Evolutionary conservation across 441 rosid genomes (phyloP).

Genomic region (Omphalea diandra): DNA sequence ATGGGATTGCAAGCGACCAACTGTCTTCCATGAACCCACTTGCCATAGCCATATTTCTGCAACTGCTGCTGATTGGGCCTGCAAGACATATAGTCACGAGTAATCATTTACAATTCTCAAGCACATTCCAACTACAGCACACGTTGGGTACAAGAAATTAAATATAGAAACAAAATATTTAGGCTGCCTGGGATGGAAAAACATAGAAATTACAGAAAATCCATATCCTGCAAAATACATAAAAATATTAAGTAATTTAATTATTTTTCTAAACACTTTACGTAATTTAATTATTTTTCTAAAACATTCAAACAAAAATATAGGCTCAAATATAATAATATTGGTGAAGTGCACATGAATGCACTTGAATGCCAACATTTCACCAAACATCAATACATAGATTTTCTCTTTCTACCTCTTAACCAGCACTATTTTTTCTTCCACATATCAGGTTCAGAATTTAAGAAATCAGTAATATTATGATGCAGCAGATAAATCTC

Average conservation of each 20-base stretch:
- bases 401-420: neutral
- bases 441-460: neutral
- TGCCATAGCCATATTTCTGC: slow-evolving; percentile 96
- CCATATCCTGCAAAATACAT: neutral
- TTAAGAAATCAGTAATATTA: neutral
- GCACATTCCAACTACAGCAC: neutral
- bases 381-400: neutral
- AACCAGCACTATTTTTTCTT: neutral
- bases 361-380: neutral
- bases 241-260: neutral
- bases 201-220: neutral
- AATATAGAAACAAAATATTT: neutral
- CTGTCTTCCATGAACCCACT: slow-evolving; percentile 91
- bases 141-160: neutral
- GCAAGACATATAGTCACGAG: slow-evolving; percentile 23
- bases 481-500: neutral
- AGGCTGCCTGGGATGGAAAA: neutral
- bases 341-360: neutral
- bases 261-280: neutral
- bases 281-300: neutral
- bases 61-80: slow-evolving; percentile 81
- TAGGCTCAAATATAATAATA: neutral
- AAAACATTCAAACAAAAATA: too few species aligned
- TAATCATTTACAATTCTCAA: neutral
- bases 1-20: slow-evolving; percentile 86